Evolutionary conservation across 768 basidiomycete species (phyloP).

Genomic region (Nidula microcarpa): DNA sequence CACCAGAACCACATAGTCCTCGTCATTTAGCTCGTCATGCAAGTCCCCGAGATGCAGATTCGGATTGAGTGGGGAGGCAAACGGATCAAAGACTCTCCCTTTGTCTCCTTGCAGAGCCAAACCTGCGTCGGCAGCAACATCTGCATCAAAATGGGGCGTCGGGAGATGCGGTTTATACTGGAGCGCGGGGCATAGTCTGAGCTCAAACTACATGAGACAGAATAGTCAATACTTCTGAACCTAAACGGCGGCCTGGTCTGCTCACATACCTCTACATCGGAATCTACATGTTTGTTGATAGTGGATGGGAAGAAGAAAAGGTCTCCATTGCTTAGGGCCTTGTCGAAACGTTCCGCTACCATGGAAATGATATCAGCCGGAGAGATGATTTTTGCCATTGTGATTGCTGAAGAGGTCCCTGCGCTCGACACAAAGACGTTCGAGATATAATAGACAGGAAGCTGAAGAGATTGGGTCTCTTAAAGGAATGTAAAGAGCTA

Average conservation of each 20-base stretch:
- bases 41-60: constrained; percentile 77
- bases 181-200: constrained; percentile 81
- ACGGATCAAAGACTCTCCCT: constrained; percentile 56
- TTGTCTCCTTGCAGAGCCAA: constrained; percentile 12
- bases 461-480: neutral
- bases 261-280: constrained; percentile 56
- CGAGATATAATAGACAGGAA: too few species aligned
- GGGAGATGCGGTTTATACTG: constrained; percentile 68
- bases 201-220: constrained; percentile 62
- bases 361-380: constrained; percentile 51
- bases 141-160: constrained; percentile 31
- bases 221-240: neutral
- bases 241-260: neutral
- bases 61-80: constrained; percentile 81
- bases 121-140: constrained; percentile 17
- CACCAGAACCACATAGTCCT: constrained; percentile 70
- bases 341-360: constrained; percentile 52
- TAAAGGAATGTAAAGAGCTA: neutral
- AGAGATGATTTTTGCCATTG: constrained; percentile 17
- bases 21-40: constrained; percentile 51
- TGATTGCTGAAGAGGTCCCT: too few species aligned
- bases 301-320: constrained; percentile 79
- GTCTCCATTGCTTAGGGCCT: constrained; percentile 60
- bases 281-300: constrained; percentile 54
- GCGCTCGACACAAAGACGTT: too few species aligned